These are phyloP conservation scores for Diaporthe citri DNA, from an alignment of 2,329 filamentous ascomycete genomes.

Conservation along the genomic window DNA sequence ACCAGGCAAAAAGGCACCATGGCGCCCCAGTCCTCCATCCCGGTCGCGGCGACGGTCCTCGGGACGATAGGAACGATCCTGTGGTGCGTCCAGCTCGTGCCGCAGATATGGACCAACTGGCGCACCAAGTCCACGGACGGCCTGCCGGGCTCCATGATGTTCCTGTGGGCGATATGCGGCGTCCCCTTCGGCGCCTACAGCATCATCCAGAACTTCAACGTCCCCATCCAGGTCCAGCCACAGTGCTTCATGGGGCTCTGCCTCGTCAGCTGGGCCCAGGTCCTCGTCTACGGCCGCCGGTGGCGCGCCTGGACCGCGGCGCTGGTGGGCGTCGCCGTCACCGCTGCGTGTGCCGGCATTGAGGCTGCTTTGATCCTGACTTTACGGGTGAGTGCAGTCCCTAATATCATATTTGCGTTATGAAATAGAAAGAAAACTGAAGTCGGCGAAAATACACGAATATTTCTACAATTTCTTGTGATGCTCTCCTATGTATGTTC, in stretches of 20 bases:
- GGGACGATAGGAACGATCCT: constrained; percentile 51
- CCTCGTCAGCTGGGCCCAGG: constrained; percentile 55
- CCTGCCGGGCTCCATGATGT: constrained; percentile 71
- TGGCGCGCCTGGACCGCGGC: constrained; percentile 62
- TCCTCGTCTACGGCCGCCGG: constrained; percentile 54
- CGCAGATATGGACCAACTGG: constrained; percentile 72
- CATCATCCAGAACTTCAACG: constrained; percentile 56
- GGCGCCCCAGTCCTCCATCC: constrained; percentile 37
- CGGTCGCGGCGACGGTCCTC: constrained; percentile 38
- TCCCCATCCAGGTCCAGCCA: constrained; percentile 58
- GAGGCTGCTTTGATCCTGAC: constrained; percentile 70
- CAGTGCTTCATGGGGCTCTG: constrained; percentile 56
- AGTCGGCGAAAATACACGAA: no score
- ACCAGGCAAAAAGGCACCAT: neutral
- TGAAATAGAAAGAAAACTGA: no score
- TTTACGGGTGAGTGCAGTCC: constrained; percentile 57
- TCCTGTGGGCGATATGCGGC: constrained; percentile 71
- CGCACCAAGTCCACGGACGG: constrained; percentile 71
- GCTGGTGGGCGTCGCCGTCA: constrained; percentile 54
- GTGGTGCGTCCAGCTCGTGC: constrained; percentile 56
- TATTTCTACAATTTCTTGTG: fast-evolving
- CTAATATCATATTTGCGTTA: neutral
- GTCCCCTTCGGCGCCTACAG: constrained; percentile 57
- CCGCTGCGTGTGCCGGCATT: constrained; percentile 61
- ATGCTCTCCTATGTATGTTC: neutral